Conservation (phyloP, 2,329 filamentous ascomycete genomes). For the Phyllosticta citriasiana region DNA sequence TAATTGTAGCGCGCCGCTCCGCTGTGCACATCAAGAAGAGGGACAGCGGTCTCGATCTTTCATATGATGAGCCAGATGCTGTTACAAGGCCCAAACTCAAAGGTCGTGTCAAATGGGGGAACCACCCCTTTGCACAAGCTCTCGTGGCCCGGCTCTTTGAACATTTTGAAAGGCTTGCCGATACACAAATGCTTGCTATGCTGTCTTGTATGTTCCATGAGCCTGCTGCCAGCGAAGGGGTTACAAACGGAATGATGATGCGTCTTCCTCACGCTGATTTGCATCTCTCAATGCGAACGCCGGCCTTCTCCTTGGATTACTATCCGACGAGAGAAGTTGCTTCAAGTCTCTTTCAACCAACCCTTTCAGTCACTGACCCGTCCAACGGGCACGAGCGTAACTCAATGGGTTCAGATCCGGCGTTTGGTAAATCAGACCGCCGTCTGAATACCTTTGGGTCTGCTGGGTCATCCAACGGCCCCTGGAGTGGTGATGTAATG, state of each 20-base stretch:
- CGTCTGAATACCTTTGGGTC: slow-evolving; percentile 35
- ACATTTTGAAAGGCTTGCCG: slow-evolving; percentile 50
- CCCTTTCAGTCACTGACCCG: slow-evolving; percentile 21
- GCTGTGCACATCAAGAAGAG: slow-evolving; percentile 41
- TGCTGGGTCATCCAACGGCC: slow-evolving; percentile 41
- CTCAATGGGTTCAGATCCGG: slow-evolving; percentile 22
- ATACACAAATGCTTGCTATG: slow-evolving; percentile 58
- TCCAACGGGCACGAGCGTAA: slow-evolving; percentile 13
- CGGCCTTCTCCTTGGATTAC: slow-evolving; percentile 38
- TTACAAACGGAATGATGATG: slow-evolving; percentile 27
- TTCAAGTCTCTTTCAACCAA: slow-evolving; percentile 33
- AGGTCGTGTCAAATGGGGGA: slow-evolving; percentile 45
- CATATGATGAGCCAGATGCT: slow-evolving; percentile 33
- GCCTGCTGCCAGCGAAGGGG: slow-evolving; percentile 32
- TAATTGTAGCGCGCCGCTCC: slow-evolving; percentile 59
- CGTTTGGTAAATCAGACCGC: slow-evolving; percentile 14
- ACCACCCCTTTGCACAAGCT: slow-evolving; percentile 46
- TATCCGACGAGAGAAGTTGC: slow-evolving; percentile 34
- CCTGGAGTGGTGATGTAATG: slow-evolving; percentile 33
- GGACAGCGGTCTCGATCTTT: slow-evolving; percentile 39
- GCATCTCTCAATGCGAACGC: slow-evolving; percentile 33
- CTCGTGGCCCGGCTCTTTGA: slow-evolving; percentile 48
- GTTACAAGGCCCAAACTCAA: slow-evolving; percentile 30
- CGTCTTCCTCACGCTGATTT: slow-evolving; percentile 17
- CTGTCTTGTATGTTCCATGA: slow-evolving; percentile 50